Percentiles rank a stretch among this genome's conserved stretches.
Conservation (phyloP, 106 monocot genomes). For the Dendrobium chrysotoxum region DNA sequence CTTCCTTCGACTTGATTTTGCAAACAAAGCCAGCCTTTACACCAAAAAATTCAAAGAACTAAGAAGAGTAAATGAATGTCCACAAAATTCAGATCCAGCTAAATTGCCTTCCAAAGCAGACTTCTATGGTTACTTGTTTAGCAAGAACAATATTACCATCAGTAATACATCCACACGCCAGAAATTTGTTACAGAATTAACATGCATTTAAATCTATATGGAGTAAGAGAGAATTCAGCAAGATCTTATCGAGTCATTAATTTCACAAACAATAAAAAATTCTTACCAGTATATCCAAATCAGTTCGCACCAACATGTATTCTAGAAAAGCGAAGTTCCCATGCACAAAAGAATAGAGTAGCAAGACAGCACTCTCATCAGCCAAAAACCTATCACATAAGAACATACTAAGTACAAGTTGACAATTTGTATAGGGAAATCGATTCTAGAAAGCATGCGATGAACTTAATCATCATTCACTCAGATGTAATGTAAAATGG, state of each 20-base stretch:
- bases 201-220: too few species aligned
- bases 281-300: slow-evolving; percentile 93
- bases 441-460: neutral
- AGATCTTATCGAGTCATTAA: neutral
- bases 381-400: slow-evolving; percentile 52
- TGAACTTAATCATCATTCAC: neutral
- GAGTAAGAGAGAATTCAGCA: neutral
- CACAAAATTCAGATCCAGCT: neutral
- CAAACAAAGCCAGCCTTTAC: neutral
- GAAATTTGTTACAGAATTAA: too few species aligned
- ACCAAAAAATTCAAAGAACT: neutral
- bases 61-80: neutral
- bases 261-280: neutral
- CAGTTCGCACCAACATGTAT: slow-evolving; percentile 95
- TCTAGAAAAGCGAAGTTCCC: slow-evolving; percentile 93
- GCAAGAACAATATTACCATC: neutral
- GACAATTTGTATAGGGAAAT: neutral
- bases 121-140: too few species aligned
- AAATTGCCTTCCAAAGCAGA: neutral
- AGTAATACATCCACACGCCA: neutral
- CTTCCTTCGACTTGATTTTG: neutral
- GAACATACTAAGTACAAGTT: neutral
- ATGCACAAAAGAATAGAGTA: slow-evolving; percentile 88
- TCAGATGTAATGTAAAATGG: neutral
- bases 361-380: slow-evolving; percentile 66